phyloP scores from a whole-genome alignment of 306 rosid genomes.

The Prunus armeniaca region DNA sequence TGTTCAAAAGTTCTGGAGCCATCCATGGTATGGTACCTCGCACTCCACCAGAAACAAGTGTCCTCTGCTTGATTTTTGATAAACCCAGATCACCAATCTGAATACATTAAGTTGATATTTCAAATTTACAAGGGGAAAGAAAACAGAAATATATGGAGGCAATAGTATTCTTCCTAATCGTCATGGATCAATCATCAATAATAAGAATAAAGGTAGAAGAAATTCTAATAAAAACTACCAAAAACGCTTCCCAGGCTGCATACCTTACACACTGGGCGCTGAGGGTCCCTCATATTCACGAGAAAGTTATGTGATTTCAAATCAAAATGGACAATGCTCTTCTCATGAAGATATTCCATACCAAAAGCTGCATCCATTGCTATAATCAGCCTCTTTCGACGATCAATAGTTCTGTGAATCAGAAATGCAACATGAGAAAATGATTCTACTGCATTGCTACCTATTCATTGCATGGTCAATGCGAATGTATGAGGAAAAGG shows the following conservation, averaged over 20 bases:
- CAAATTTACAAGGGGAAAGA: not conserved
- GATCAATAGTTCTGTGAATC: conserved; percentile 31
- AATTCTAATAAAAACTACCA: not conserved
- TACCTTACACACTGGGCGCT: conserved; percentile 36
- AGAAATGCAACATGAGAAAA: not conserved
- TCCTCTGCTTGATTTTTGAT: conserved; percentile 31
- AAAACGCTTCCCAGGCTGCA: not conserved
- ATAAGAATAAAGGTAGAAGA: not conserved
- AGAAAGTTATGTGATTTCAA: conserved; percentile 39
- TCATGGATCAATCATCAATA: not conserved
- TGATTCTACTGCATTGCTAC: not conserved
- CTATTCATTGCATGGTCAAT: not conserved
- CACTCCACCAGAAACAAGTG: conserved; percentile 33
- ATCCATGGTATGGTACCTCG: conserved; percentile 38
- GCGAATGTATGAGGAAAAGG: not conserved
- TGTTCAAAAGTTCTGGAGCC: conserved; percentile 35
- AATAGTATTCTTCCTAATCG: not conserved
- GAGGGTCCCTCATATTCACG: conserved; percentile 36
- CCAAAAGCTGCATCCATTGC: conserved; percentile 41
- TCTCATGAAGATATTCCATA: conserved; percentile 35
- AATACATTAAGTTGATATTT: conserved; percentile 2
- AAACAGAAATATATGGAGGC: not conserved
- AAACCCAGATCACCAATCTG: conserved; percentile 41
- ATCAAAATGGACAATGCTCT: conserved; percentile 37
- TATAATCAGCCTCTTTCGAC: conserved; percentile 28